These are phyloP conservation scores for Solanum clarkiae DNA, from an alignment of 257 asterid species.

Conservation along the genomic window DNA sequence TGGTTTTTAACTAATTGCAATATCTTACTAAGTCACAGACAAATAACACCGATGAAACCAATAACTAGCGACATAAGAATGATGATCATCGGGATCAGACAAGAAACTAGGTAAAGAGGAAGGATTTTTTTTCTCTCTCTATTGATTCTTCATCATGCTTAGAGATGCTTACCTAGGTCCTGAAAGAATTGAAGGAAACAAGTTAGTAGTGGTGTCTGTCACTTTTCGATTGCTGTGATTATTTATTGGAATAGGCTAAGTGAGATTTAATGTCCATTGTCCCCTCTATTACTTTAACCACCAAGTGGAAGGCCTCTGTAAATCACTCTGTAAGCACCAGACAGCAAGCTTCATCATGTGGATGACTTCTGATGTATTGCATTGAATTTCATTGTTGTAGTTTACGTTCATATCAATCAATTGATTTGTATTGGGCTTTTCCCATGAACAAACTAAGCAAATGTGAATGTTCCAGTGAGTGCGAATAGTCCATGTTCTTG, in stretches of 20 bases:
- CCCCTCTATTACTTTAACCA: conserved; percentile 15
- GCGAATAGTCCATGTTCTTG: background rate
- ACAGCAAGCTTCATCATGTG: conserved; percentile 2
- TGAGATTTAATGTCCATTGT: background rate
- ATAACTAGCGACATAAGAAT: background rate
- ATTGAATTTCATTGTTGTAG: background rate
- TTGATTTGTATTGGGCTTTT: conserved; percentile 1
- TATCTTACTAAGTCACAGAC: background rate
- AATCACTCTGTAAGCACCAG: conserved; percentile 16
- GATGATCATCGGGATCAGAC: background rate
- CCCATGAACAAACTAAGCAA: conserved; percentile 3
- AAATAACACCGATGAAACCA: background rate
- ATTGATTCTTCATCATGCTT: background rate
- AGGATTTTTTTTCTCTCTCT: background rate
- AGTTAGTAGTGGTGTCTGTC: background rate
- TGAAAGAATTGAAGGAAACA: background rate
- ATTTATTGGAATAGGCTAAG: background rate
- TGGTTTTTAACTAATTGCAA: background rate
- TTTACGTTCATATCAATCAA: conserved; percentile 1
- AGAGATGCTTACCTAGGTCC: background rate
- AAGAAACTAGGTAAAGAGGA: background rate
- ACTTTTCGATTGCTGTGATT: background rate
- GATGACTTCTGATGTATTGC: conserved; percentile 1
- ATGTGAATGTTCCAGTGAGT: conserved; percentile 2
- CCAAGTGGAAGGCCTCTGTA: conserved; percentile 9